Evolutionary conservation across 305 asterid species (phyloP).

Genomic region (Fraxinus velutina): DNA sequence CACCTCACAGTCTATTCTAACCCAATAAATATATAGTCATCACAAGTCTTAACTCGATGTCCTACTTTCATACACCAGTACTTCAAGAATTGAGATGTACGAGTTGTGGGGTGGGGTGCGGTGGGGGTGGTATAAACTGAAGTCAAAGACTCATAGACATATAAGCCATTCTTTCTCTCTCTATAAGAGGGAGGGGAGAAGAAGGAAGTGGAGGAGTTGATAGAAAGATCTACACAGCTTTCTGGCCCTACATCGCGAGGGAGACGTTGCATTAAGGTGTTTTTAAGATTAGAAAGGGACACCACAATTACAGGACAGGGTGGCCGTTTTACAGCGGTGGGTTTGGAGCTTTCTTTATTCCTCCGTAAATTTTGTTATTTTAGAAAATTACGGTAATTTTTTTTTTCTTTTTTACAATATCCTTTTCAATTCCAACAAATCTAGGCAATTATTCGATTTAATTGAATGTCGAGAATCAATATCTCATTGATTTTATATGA

Average conservation of each 20-base stretch:
- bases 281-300: constrained; percentile 66
- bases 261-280: constrained; percentile 43
- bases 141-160: neutral
- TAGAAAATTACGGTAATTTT: neutral
- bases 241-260: constrained; percentile 47
- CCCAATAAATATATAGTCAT: neutral
- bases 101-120: constrained; percentile 16
- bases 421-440: neutral
- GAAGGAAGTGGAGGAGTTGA: constrained; percentile 26
- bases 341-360: constrained; percentile 54
- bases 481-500: neutral
- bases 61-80: neutral
- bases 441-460: no score
- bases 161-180: neutral
- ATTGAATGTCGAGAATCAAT: neutral
- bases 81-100: constrained; percentile 8
- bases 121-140: neutral
- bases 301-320: constrained; percentile 48
- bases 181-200: neutral
- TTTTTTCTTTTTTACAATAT: neutral
- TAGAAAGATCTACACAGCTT: constrained; percentile 50
- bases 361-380: constrained; percentile 30
- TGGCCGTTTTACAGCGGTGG: constrained; percentile 68
- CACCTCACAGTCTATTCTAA: neutral
- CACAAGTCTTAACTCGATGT: neutral